A percentile compares a stretch with the other conserved stretches of the same genome.
Evolutionary conservation across 2,329 filamentous ascomycete genomes (phyloP).

Genomic region (Xylariaceae sp.): DNA sequence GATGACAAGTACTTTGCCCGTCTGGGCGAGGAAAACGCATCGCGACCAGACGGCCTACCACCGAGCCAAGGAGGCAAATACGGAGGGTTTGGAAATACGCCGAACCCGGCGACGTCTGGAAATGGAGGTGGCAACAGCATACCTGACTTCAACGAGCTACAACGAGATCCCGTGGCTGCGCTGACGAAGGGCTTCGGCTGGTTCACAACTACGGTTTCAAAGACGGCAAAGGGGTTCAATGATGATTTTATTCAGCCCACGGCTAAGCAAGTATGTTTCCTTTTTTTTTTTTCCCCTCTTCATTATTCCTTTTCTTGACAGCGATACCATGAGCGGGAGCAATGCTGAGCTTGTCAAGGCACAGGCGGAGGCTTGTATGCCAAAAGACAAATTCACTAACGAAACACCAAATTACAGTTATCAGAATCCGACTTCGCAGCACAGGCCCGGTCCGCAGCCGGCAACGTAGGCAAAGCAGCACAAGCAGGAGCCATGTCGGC

Average conservation of each 20-base stretch:
- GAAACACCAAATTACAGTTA: conserved; percentile 50
- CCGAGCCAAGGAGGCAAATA: conserved; percentile 94
- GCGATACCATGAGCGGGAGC: too few species aligned
- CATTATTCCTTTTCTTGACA: neutral
- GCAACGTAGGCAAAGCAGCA: conserved; percentile 63
- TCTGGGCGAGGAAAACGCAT: conserved; percentile 78
- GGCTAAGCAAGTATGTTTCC: conserved; percentile 67
- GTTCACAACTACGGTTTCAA: conserved; percentile 83
- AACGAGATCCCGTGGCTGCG: conserved; percentile 84
- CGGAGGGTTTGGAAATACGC: conserved; percentile 79
- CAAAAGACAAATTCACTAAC: conserved; percentile 3
- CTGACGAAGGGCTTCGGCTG: conserved; percentile 91
- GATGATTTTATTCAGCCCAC: conserved; percentile 90
- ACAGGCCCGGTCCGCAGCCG: conserved; percentile 58
- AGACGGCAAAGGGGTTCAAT: conserved; percentile 88
- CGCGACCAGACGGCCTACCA: conserved; percentile 67
- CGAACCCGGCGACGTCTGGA: conserved; percentile 47
- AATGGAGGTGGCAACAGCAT: conserved; percentile 41
- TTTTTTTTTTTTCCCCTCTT: neutral
- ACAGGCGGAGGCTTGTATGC: neutral
- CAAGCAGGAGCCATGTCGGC: conserved; percentile 69
- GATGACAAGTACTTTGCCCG: conserved; percentile 89
- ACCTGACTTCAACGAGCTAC: conserved; percentile 79
- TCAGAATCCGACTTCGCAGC: conserved; percentile 75
- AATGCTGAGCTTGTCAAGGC: too few species aligned